These are phyloP conservation scores for Cyclaneusma minus DNA, from an alignment of 2,329 filamentous ascomycete genomes.

Conservation along the genomic window DNA sequence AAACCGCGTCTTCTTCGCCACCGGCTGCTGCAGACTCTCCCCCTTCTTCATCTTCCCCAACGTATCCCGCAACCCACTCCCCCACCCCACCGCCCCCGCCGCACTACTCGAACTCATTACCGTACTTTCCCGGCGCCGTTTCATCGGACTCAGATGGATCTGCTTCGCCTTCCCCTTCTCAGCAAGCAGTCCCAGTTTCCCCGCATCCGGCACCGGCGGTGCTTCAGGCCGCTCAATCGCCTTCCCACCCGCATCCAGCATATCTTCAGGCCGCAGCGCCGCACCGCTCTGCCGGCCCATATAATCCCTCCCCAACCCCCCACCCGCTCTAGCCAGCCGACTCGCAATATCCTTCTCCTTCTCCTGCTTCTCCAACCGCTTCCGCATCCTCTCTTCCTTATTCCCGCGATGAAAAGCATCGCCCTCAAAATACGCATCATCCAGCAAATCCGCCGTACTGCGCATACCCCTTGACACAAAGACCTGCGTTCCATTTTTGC, in stretches of 20 bases:
- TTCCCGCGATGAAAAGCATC: slow-evolving; percentile 36
- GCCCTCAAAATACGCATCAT: slow-evolving; percentile 44
- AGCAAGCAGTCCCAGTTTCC: slow-evolving; percentile 26
- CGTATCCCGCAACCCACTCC: slow-evolving; percentile 36
- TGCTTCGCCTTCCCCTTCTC: slow-evolving; percentile 23
- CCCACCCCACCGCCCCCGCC: slow-evolving; percentile 35
- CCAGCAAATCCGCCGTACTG: slow-evolving; percentile 46
- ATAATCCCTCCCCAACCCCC: slow-evolving; percentile 55
- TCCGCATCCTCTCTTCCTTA: slow-evolving; percentile 49
- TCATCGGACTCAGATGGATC: slow-evolving; percentile 41
- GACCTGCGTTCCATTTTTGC: slow-evolving; percentile 38
- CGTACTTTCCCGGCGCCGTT: slow-evolving; percentile 40
- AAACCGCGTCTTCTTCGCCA: slow-evolving; percentile 64
- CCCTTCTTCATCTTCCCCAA: slow-evolving; percentile 46
- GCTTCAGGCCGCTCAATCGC: slow-evolving; percentile 11
- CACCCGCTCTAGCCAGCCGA: slow-evolving; percentile 47
- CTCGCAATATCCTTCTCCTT: slow-evolving; percentile 59
- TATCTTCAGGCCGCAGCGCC: too few species aligned
- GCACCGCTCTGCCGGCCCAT: slow-evolving; percentile 27
- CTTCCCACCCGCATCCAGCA: slow-evolving; percentile 3
- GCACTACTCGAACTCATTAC: slow-evolving; percentile 14
- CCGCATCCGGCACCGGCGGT: slow-evolving; percentile 26
- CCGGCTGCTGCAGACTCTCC: slow-evolving; percentile 32
- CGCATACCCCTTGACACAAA: slow-evolving; percentile 29
- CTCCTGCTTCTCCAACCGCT: slow-evolving; percentile 49